Evolutionary conservation across 345 rosid species (phyloP).

Genomic region (Leavenworthia alabamica): DNA sequence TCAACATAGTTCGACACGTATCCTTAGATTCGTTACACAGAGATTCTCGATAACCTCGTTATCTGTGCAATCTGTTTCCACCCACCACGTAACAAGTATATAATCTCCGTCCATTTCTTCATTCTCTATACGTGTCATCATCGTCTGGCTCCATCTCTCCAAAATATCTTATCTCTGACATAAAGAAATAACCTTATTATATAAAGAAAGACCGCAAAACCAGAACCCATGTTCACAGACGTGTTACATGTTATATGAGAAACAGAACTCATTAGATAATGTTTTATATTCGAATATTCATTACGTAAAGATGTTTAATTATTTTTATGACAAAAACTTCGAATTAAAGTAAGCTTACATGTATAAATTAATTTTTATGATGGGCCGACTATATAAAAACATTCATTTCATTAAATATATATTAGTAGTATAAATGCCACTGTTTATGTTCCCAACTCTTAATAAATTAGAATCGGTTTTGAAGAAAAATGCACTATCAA

Average conservation of each 20-base stretch:
- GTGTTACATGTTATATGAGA: slow-evolving; percentile 22
- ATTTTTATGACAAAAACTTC: background rate
- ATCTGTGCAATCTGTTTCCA: slow-evolving; percentile 20
- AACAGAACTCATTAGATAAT: slow-evolving; percentile 26
- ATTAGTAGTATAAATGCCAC: background rate
- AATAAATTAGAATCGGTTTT: background rate
- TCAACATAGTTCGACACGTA: slow-evolving; percentile 27
- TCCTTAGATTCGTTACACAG: slow-evolving; percentile 18
- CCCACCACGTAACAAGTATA: slow-evolving; percentile 14
- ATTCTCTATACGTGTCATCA: slow-evolving; percentile 10
- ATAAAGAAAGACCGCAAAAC: slow-evolving; percentile 16
- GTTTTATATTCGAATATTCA: slow-evolving; percentile 18
- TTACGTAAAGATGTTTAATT: background rate
- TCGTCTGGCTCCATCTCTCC: background rate
- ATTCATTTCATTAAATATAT: background rate
- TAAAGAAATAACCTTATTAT: slow-evolving; percentile 5
- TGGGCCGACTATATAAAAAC: slow-evolving; percentile 7
- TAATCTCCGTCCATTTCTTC: slow-evolving; percentile 18
- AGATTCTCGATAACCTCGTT: slow-evolving; percentile 26
- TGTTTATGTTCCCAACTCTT: background rate
- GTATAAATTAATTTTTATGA: background rate
- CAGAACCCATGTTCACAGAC: slow-evolving; percentile 33
- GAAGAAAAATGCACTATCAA: slow-evolving; percentile 25
- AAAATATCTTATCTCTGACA: slow-evolving; percentile 18
- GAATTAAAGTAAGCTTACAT: background rate